Base-by-base conservation (phyloP, 306 rosid genomes). In the Sicyos edulis region DNA sequence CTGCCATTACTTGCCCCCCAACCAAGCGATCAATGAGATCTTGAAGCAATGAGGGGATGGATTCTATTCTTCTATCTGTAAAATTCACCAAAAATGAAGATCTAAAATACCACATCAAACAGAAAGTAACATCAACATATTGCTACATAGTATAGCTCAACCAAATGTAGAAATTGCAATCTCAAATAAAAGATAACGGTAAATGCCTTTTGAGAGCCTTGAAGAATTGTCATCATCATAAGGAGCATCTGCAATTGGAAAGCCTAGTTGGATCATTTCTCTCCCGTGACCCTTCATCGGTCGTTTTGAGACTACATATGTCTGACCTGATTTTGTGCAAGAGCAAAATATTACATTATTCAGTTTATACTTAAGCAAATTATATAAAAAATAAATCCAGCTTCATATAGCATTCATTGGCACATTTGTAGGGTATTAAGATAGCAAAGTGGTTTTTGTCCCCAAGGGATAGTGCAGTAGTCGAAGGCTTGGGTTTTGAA, bases 271-370 rank as follows among this genome's bases (percentile, higher is more conserved):
- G 81, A 90, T 83, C 81, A 82, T 86, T 78, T 90, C 96, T 81
- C 95, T 88, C 80, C 96, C 96, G 73, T 77, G 95, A 56, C 96
- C 96, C 79, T 79, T 90, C 82, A 76, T 86, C 34, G 96, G 96
- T 84, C 95, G 85, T 78, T 86, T 88, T 37, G 83, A 83, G 63
- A 71, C 77, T 78, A 88, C 85, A 76, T 80, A 88, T 17, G 87
- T 79, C 64, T 72, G 88, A 75, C 86, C 92, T 86, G 92, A 75
- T 86, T 75, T 65, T 76, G 40, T 20, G 21, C 66, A 29, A 70
- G 10, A 76, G 54, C 2, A 65, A 65, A 58, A 50, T 10, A 1
- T 22, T 51, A 14, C 16, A 40, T 8, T n/a, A 40, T 7, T 29
- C 47, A 57, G 53, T 20, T 24, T 11, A 15, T 17, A 21, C 63